Percentiles rank a stretch among this genome's conserved stretches.
Conservation (phyloP, 495 filamentous ascomycete genomes). For the Aspergillus campestris region DNA sequence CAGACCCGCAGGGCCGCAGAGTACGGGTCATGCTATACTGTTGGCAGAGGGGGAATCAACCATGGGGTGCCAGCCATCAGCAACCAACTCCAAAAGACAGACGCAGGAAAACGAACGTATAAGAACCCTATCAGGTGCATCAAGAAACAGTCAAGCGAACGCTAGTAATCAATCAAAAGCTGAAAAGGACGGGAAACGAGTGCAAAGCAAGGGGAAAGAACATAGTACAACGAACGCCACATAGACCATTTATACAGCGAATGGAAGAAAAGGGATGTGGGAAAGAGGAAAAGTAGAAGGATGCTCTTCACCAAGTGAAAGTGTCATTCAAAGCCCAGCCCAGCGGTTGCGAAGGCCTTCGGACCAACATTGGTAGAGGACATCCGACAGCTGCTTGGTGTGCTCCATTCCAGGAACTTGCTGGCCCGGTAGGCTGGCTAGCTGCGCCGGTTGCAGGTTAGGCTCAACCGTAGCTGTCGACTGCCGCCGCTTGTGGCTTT, state of each 20-base stretch:
- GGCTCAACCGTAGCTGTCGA: slow-evolving; percentile 38
- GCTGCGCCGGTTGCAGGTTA: slow-evolving; percentile 24
- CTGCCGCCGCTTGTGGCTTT: slow-evolving; percentile 65
- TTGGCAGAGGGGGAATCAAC: neutral
- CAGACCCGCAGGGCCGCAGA: neutral
- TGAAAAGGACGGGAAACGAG: neutral
- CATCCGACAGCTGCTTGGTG: slow-evolving; percentile 78
- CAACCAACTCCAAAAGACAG: slow-evolving; percentile 4
- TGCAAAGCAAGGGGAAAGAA: neutral
- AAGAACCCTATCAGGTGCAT: neutral
- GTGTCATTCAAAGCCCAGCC: slow-evolving; percentile 41
- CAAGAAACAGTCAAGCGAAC: neutral
- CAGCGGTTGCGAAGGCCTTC: slow-evolving; percentile 77
- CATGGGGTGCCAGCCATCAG: slow-evolving; percentile 5
- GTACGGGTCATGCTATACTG: too few relatives aligned
- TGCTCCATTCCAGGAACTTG: slow-evolving; percentile 77
- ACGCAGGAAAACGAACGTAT: neutral
- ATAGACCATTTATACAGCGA: neutral
- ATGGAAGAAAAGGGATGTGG: slow-evolving; percentile 4
- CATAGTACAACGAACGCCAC: neutral
- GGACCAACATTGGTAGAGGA: slow-evolving; percentile 83
- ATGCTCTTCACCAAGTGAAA: neutral
- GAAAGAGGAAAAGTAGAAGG: neutral
- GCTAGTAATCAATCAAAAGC: neutral
- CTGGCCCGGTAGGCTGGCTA: slow-evolving; percentile 37